Evolutionary conservation across 805 yeast genomes (phyloP), one percentile per base, ranked within the genome.

Genomic region (Starmerella roubikii): DNA sequence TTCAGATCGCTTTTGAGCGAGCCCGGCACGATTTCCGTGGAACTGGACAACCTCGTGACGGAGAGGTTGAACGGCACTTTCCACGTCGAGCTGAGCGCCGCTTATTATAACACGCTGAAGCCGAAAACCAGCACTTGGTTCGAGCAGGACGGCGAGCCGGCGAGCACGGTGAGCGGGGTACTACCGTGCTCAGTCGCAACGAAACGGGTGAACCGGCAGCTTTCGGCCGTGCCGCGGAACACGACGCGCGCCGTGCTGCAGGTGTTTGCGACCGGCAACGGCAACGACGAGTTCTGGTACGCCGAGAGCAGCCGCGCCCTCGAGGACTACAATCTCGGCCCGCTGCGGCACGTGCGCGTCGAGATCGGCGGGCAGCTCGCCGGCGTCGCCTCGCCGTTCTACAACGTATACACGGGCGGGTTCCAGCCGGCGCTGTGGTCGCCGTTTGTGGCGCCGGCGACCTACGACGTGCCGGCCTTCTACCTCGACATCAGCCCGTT

Each of bases 211-310:
- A 13, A 21, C 3, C 22, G 16, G 3, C 23, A 15, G 4, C 12
- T 57, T 57, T 45, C 51, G 2, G 51, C 51, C 13, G 56, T 79
- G 23, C 49, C 69, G 3, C 52, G 57, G 19, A 76, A 77, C 51
- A 74, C 83, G 4, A 73, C 83, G 2, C 64, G 73, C 40, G 72
- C 74, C 36, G 51, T 56, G 29, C 47, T 81, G 25, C 65, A 76
- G 10, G 54, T 82, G 7, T 72, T 71, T 47, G 72, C 78, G 11
- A 71, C 80, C 19, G 94, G 91, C 2, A 80, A 79, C 50, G 77
- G 76, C 3, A 73, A 69, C 22, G 94, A 83, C 57, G 93, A 83
- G 55, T 78, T 79, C 51, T 83, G 93, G 91, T 83, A 76, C 56
- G 60, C 74, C 8, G 30, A 35, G 21, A 35, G 38, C 32, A 25